Percentiles rank a stretch among this genome's conserved stretches.
These are phyloP conservation scores for Thraustotheca clavata DNA, from an alignment of 352 stramenopile species.

Conservation along the genomic window DNA sequence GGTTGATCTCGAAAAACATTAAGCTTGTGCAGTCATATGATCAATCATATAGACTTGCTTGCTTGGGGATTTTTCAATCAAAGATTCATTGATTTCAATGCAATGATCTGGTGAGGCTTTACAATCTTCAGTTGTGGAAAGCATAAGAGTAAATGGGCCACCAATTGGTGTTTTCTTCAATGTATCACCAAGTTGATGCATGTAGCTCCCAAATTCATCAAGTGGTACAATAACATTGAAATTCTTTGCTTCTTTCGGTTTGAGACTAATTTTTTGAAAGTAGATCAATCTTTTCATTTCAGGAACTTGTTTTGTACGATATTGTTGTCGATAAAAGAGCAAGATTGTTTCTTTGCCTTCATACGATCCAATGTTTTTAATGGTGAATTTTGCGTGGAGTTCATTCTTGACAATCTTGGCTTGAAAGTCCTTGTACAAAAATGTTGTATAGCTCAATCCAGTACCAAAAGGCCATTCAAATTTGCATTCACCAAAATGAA, in stretches of 20 bases:
- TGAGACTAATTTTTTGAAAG: slow-evolving; percentile 64
- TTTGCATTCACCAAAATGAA: slow-evolving; percentile 33
- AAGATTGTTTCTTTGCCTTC: slow-evolving; percentile 63
- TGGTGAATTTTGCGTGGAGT: slow-evolving; percentile 41
- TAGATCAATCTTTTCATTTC: slow-evolving; percentile 76
- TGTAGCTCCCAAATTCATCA: not conserved
- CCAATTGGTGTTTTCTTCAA: not conserved
- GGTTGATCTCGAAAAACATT: not conserved
- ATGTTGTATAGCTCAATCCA: slow-evolving; percentile 56
- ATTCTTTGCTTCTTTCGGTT: slow-evolving; percentile 31
- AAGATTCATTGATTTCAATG: too few species aligned
- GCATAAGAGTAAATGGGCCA: not conserved
- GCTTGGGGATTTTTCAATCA: not conserved
- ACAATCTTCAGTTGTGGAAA: not conserved
- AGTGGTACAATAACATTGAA: too few species aligned
- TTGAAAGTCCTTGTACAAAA: slow-evolving; percentile 48
- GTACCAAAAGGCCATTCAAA: slow-evolving; percentile 58
- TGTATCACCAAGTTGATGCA: not conserved
- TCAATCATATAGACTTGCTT: not conserved
- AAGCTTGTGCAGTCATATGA: not conserved
- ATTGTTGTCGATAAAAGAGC: slow-evolving; percentile 64
- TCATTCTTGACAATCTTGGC: slow-evolving; percentile 26
- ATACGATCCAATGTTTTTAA: slow-evolving; percentile 54
- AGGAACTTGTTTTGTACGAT: slow-evolving; percentile 47
- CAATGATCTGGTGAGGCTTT: not conserved